phyloP scores from a whole-genome alignment of 257 asterid genomes.

The Capsicum rhomboideum region DNA sequence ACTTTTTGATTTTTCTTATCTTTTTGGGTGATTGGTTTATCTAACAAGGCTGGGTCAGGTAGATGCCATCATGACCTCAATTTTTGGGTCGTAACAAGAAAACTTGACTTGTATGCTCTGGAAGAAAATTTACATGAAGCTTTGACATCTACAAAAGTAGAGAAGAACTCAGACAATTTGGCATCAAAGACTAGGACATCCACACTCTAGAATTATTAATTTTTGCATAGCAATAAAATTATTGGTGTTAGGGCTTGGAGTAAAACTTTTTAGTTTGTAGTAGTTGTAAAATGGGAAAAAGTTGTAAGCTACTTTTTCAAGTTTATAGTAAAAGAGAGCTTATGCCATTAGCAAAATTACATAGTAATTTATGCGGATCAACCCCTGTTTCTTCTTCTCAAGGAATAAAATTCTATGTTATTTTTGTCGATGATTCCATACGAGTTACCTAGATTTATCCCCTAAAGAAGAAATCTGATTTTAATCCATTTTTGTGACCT shows the following conservation, averaged over 20 bases:
- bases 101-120: not conserved
- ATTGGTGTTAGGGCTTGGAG: not conserved
- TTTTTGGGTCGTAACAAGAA: no score
- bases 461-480: not conserved
- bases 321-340: not conserved
- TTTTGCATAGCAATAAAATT: not conserved
- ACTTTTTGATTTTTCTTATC: no score
- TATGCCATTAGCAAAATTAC: not conserved
- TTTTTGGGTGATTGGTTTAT: no score
- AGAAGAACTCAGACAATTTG: not conserved
- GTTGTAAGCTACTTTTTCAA: not conserved
- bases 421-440: not conserved
- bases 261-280: no score
- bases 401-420: not conserved
- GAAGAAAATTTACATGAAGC: not conserved
- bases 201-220: not conserved
- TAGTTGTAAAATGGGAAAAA: not conserved
- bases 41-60: no score
- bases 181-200: not conserved
- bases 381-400: not conserved
- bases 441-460: not conserved
- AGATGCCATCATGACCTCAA: no score
- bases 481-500: not conserved
- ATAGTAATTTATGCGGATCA: not conserved
- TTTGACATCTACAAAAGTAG: not conserved